Evolutionary conservation across 768 basidiomycete genomes (phyloP).

Genomic region (Mycena polygramma): DNA sequence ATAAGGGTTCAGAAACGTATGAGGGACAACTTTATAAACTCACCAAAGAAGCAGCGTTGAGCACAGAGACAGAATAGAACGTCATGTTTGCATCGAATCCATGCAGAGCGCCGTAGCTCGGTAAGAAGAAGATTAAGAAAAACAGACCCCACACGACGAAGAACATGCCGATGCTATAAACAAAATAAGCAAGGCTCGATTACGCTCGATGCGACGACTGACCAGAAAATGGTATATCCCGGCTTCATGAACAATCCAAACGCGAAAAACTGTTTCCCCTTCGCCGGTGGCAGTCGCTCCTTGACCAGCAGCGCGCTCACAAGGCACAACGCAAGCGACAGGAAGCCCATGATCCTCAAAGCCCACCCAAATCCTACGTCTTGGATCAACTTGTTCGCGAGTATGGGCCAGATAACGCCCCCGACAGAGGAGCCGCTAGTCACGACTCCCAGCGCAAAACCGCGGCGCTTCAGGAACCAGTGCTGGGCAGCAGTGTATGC

Average conservation of each 20-base stretch:
- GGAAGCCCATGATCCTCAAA: slow-evolving; percentile 35
- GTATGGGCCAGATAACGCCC: slow-evolving; percentile 39
- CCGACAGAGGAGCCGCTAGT: slow-evolving; percentile 39
- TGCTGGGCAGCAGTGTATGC: slow-evolving; percentile 33
- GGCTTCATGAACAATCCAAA: slow-evolving; percentile 30
- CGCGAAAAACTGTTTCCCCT: slow-evolving; percentile 33
- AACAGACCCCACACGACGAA: slow-evolving; percentile 31
- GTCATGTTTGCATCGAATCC: slow-evolving; percentile 38
- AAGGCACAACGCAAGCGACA: slow-evolving; percentile 29
- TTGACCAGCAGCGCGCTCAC: slow-evolving; percentile 32
- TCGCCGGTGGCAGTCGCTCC: slow-evolving; percentile 31
- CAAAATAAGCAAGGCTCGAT: too few relatives aligned
- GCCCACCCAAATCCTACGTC: slow-evolving; percentile 40
- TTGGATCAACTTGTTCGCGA: slow-evolving; percentile 33
- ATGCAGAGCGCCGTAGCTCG: slow-evolving; percentile 38
- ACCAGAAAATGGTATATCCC: slow-evolving; percentile 38
- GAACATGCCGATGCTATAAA: slow-evolving; percentile 17
- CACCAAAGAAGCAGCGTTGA: slow-evolving; percentile 38
- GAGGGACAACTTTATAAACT: slow-evolving; percentile 8
- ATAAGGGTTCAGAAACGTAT: background rate
- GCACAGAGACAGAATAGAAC: slow-evolving; percentile 39
- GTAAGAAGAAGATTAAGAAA: slow-evolving; percentile 37
- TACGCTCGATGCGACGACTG: background rate
- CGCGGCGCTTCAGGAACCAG: slow-evolving; percentile 39
- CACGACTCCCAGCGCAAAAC: slow-evolving; percentile 38